Evolutionary conservation across 208 protist species (phyloP).

Genomic region (Trypanosoma caninum): DNA sequence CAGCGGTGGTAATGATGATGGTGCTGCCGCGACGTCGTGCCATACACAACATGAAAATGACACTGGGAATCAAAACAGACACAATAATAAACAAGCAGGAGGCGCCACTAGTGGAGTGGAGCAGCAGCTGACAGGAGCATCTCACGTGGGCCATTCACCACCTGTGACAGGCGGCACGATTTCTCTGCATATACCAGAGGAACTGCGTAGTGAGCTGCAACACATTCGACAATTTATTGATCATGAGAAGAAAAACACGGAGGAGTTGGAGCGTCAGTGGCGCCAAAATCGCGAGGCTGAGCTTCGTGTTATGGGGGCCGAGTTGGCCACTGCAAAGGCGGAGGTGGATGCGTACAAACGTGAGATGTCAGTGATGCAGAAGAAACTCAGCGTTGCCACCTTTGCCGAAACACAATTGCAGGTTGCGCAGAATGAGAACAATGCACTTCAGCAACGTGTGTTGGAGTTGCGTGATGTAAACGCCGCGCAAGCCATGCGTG

Average conservation of each 20-base stretch:
- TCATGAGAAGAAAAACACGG: slow-evolving; percentile 44
- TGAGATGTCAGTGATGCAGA: slow-evolving; percentile 44
- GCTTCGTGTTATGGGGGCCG: not conserved
- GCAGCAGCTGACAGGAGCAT: too few species aligned
- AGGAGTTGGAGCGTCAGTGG: slow-evolving; percentile 45
- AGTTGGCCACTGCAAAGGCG: not conserved
- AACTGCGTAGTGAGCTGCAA: slow-evolving; percentile 38
- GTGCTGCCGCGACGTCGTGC: too few species aligned
- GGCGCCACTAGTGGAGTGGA: too few species aligned
- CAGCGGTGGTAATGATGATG: too few species aligned
- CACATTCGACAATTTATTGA: slow-evolving; percentile 60
- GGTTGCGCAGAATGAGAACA: slow-evolving; percentile 47
- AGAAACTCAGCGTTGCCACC: slow-evolving; percentile 35
- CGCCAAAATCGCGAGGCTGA: slow-evolving; percentile 36
- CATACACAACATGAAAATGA: too few species aligned
- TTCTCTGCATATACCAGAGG: slow-evolving; percentile 34
- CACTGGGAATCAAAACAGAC: too few species aligned
- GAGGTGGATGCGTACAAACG: slow-evolving; percentile 15
- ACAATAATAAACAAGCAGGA: too few species aligned
- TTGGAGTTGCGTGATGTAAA: slow-evolving; percentile 53
- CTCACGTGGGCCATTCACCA: too few species aligned
- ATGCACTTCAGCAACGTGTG: slow-evolving; percentile 54
- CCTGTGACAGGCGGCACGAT: too few species aligned
- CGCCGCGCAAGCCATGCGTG: slow-evolving; percentile 32
- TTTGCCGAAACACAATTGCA: slow-evolving; percentile 44